Evolutionary conservation across 2,329 filamentous ascomycete genomes (phyloP), one percentile per base, ranked within the genome.

Genomic region (Cordyceps fumosorosea): DNA sequence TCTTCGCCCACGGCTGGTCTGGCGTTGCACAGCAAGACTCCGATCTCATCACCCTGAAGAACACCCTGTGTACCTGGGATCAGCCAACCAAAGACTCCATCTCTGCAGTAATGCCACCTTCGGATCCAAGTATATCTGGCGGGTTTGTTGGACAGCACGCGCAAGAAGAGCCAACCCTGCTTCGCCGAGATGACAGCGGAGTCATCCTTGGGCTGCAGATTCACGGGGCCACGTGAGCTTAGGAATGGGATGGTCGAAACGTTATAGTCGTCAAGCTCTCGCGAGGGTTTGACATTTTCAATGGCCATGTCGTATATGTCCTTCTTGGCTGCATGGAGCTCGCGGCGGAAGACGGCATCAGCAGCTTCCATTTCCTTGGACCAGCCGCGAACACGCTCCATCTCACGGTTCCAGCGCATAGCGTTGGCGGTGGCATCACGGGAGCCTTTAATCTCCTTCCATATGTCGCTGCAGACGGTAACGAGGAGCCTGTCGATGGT

Each of bases 11-110:
- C 89, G 0, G 93, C 92, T 20, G 93, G 92, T 69, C 93, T 91
- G 55, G 95, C 89, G 69, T 91, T 96, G 77, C 95, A 99, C 45
- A 99, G 85, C 58, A 99, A 77, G 3, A 99, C 93, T 47, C 95
- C 95, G 64, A 96, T 96, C 76, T 96, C 92, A 69, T 99, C 95
- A 53, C 92, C 96, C 73, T 98, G 93, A 67, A 98, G 86, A 24
- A 99, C 95, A 40, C 92, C 93, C 63, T 93, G 86, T 0, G 86
- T 80, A 3, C 90, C 90, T 69, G 96, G 92, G 22, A 95, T 84
- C 5, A 99, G 81, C 86, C 92, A 98, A 24, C 95, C 95, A 74
- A 99, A 98, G 63, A 98, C 95, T 45, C 95, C 93, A 70, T 96
- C 89, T 66, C 93, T 93, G 68, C 96, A 89, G 73, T 96, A 98